Evolutionary conservation across 225 moss, liverwort and hornwort species (phyloP), one percentile per base, ranked within the genome.

Genomic region (Sphagnum contortum): DNA sequence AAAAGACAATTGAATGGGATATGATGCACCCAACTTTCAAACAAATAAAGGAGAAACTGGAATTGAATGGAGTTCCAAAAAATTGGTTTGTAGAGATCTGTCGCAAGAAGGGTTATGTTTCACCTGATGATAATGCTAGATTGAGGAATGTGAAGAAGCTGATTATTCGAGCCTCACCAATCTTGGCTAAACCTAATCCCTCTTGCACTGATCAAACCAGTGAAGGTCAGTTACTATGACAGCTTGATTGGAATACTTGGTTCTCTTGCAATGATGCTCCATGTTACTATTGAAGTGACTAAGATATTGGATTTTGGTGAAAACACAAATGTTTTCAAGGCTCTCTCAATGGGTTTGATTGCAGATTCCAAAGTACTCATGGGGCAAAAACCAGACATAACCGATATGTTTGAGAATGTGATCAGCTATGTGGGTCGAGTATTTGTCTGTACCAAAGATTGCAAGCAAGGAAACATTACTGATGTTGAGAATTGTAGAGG

Each of bases 381-480:
- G 14, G 68, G 7, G 0, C 72, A 77, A 63, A 83, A 77, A 44
- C 83, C 83, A 4, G 72, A 80, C 63, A 49, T 80, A 57, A 70
- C 72, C 2, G 83, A 80, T 59, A 80, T 83, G 80, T 77, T 83
- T 48, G 83, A 83, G 60, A 74, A 60, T 2, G 77, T 80, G 62
- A 68, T 68, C 12, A 64, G 74, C 68, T 80, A 80, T 69, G 66
- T 83, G 0, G 83, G 83, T 44, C 70, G 83, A 0, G 62, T 80
- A 12, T 83, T 67, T 57, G 66, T 83, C 57, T 80, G 80, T 65
- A 68, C 77, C 48, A 46, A 59, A n/a, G 59, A 68, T 3, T 76
- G 76, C 72, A 51, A 76, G 9, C 56, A 55, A 0, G 66, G 74
- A 0, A 70, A 59, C 45, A 76, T 70, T 67, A 75, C 70, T 9